Percentiles rank a stretch among this genome's conserved stretches.
These are phyloP conservation scores for Schizophyllum amplum DNA, from an alignment of 1,284 basidiomycete species.

Conservation along the genomic window DNA sequence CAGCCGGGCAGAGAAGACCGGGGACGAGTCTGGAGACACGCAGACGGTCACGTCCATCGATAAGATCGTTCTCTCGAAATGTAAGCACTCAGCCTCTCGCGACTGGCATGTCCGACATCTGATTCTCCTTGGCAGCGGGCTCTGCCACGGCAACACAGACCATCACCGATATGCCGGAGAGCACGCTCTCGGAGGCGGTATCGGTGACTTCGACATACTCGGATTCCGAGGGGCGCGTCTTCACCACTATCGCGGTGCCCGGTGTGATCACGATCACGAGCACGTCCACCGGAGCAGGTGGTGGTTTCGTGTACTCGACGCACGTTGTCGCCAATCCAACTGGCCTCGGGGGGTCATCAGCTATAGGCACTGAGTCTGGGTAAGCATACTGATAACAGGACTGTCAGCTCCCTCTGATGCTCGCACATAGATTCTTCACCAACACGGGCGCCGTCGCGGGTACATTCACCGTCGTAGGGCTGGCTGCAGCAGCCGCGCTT, in stretches of 20 bases:
- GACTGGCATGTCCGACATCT: background rate
- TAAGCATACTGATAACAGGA: background rate
- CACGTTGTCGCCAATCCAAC: slow-evolving; percentile 43
- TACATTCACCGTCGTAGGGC: slow-evolving; percentile 44
- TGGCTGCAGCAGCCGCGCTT: slow-evolving; percentile 1
- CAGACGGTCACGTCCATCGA: background rate
- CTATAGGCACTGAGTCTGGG: slow-evolving; percentile 16
- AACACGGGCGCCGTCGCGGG: slow-evolving; percentile 49
- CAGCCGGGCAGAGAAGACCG: background rate
- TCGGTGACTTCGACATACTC: background rate
- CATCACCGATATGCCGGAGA: slow-evolving; percentile 32
- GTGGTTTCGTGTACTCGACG: slow-evolving; percentile 35
- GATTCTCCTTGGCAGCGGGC: background rate
- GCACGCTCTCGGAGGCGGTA: slow-evolving; percentile 25
- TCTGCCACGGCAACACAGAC: slow-evolving; percentile 28
- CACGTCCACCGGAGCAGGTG: slow-evolving; percentile 35
- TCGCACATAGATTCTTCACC: slow-evolving; percentile 26
- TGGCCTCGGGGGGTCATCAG: slow-evolving; percentile 12
- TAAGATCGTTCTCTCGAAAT: background rate
- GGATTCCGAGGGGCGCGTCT: slow-evolving; percentile 19
- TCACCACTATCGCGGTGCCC: slow-evolving; percentile 33
- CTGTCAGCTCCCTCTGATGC: no score
- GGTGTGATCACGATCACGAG: slow-evolving; percentile 37
- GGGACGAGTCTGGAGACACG: no score
- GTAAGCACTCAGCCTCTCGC: no score